Base-by-base conservation (phyloP, 768 basidiomycete species). In the Cantharellus anzutake region DNA sequence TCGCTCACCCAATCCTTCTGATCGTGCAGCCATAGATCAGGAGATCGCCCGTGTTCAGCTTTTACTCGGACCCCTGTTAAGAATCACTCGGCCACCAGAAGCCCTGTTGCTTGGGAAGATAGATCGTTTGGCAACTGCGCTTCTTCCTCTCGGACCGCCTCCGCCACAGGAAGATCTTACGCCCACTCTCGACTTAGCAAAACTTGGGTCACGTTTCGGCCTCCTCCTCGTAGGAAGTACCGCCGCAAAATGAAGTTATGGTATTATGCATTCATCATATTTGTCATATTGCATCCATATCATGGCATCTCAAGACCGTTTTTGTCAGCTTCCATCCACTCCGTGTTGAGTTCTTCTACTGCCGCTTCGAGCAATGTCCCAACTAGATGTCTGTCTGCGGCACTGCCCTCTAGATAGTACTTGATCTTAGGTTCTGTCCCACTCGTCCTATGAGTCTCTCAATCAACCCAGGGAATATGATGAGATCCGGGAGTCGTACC, bases 361-460 rank as follows among this genome's bases (percentile, higher is more conserved):
- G 86, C 81, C 48, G 67, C 67, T 3, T 70, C 69, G n/a, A 92
- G 73, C 42, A 79, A 68, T 3, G 63, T 65, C 2, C 70, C 70
- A 3, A 91, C 80, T 0, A 67, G 66, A n/a, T 62, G 62, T 0
- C 71, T 65, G 63, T 84, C 70, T 56, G 68, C 72, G 0, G 87
- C 86, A 56, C 73, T 77, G 5, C 86, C 90, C 72, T 93, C 90
- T 38, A 92, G 72, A 66, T 93, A 93, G 68, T 84, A 89, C 67
- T 93, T 93, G 71, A 91, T 86, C 85, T 76, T 58, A 41, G 89
- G 89, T 65, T 92, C 89, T 11, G 90, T 93, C 20, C 90, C 90
- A 64, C 86, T 88, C 38, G 89, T 92, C 59, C 89, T 84, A 61
- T 20, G 56, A 60, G 56, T 42, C 5, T 42, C 39, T 35, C 35